phyloP scores from a whole-genome alignment of 2,329 filamentous ascomycete genomes.

The Drechslerella coelobrocha region DNA sequence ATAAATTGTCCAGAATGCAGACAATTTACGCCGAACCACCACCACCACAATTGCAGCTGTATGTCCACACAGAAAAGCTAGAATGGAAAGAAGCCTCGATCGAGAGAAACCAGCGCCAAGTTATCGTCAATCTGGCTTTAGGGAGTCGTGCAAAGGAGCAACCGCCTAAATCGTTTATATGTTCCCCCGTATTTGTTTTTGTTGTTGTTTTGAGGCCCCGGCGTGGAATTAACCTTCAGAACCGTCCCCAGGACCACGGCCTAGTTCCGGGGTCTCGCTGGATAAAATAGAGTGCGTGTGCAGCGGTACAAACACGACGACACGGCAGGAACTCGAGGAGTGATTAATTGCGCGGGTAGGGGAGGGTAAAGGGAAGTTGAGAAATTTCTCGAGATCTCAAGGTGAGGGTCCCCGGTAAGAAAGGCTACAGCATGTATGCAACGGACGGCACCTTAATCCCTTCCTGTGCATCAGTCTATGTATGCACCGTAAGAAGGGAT shows the following conservation, averaged over 20 bases:
- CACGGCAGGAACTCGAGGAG: slow-evolving; percentile 43
- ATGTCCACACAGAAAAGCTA: slow-evolving; percentile 23
- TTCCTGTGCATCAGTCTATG: slow-evolving; percentile 24
- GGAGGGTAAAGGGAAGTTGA: slow-evolving; percentile 12
- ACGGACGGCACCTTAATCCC: slow-evolving; percentile 46
- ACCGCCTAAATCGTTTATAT: slow-evolving; percentile 34
- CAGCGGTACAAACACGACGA: slow-evolving; percentile 45
- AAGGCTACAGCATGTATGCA: slow-evolving; percentile 19
- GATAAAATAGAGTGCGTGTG: slow-evolving; percentile 44
- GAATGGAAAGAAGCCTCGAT: background rate
- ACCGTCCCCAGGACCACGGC: slow-evolving; percentile 48
- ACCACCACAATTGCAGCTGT: background rate
- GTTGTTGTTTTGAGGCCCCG: slow-evolving; percentile 40
- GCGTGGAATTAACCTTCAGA: slow-evolving; percentile 27
- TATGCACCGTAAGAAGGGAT: slow-evolving; percentile 12
- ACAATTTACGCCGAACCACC: background rate
- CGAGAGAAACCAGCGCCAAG: slow-evolving; percentile 21
- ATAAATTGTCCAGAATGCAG: background rate
- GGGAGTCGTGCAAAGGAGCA: slow-evolving; percentile 18
- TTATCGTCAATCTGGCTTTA: slow-evolving; percentile 26
- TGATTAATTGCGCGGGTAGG: slow-evolving; percentile 36
- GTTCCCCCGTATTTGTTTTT: slow-evolving; percentile 34
- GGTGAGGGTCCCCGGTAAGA: slow-evolving; percentile 1
- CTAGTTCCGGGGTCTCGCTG: slow-evolving; percentile 39
- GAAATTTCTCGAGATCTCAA: slow-evolving; percentile 38